Evolutionary conservation across 2,329 filamentous ascomycete species (phyloP), one percentile per base, ranked within the genome.

Genomic region (Trichoderma atroviride): DNA sequence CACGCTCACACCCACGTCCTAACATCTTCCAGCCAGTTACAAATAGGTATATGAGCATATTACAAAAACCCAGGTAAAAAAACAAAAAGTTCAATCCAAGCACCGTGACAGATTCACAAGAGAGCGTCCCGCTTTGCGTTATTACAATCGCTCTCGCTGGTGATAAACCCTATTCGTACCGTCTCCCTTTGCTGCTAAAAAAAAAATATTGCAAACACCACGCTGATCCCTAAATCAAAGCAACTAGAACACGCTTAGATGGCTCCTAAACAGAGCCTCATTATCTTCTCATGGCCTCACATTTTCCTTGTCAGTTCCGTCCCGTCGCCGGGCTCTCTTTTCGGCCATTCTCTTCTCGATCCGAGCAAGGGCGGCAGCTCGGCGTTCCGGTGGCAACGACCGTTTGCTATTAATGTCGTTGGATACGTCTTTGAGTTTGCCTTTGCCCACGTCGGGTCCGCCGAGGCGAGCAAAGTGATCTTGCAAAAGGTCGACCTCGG

Each of bases 281-380:
- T 56, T 7, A 27, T 29, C 43, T 61, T 37, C 60, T 74, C 71
- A 81, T 27, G 81, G 81, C 70, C 77, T 78, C 71, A 85, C 71
- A 74, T 88, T 88, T 78, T 88, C 86, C 80, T 87, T 87, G 71
- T 84, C 82, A 37, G 75, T 72, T 13, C 74, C 77, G 64, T 73
- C 75, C 40, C 75, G 76, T 59, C 76, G 76, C 60, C 77, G 76
- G 33, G 76, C 74, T 69, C 79, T 81, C 75, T 85, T 85, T 75
- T 87, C 83, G n/a, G 82, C 81, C 75, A 83, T 84, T 74, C 85
- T 83, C 76, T 83, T 81, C 76, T 87, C 83, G 16, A 89, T 82
- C 9, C 86, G 79, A 53, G 86, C 87, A 63, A 87, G 80, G 13
- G 86, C 87, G 1, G 86, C 86, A 7, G 85, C 84, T 57, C 82